Evolutionary conservation across 805 yeast species (phyloP).

Genomic region (Wickerhamiella qilinensis): DNA sequence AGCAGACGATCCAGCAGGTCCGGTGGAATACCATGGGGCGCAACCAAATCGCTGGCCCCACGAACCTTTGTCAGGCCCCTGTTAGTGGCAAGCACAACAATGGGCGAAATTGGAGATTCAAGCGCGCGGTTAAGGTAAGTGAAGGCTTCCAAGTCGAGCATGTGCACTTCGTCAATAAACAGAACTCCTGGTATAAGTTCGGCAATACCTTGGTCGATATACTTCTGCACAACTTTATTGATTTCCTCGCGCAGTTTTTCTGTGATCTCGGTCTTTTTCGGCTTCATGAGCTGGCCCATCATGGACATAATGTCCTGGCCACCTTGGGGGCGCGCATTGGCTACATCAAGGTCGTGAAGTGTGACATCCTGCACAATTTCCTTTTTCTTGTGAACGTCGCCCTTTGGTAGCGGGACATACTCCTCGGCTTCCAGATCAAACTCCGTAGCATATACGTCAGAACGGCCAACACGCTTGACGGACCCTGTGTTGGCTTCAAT

Average conservation of each 20-base stretch:
- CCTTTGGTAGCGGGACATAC: slow-evolving; percentile 96
- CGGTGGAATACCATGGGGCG: slow-evolving; percentile 96
- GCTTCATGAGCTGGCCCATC: slow-evolving; percentile 95
- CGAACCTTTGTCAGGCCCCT: slow-evolving; percentile 84
- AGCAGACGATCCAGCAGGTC: slow-evolving; percentile 84
- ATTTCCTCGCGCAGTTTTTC: slow-evolving; percentile 89
- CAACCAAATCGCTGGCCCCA: slow-evolving; percentile 67
- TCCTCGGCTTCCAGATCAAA: slow-evolving; percentile 97
- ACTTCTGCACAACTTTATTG: slow-evolving; percentile 86
- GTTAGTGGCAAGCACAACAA: slow-evolving; percentile 90
- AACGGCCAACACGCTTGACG: slow-evolving; percentile 90
- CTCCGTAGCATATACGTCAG: slow-evolving; percentile 98
- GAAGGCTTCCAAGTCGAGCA: slow-evolving; percentile 95
- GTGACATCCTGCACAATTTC: slow-evolving; percentile 97
- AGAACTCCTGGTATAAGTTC: slow-evolving; percentile 95
- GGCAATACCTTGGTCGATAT: slow-evolving; percentile 96
- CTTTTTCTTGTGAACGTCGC: slow-evolving; percentile 95
- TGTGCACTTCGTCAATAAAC: slow-evolving; percentile 95
- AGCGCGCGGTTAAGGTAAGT: slow-evolving; percentile 87
- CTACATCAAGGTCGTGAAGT: slow-evolving; percentile 88
- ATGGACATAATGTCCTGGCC: slow-evolving; percentile 91
- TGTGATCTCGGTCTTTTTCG: slow-evolving; percentile 91
- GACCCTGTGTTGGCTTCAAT: slow-evolving; percentile 97
- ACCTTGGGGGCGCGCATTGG: slow-evolving; percentile 91
- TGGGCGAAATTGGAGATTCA: slow-evolving; percentile 82